Percentiles rank a stretch among this genome's conserved stretches.
These are phyloP conservation scores for Vigna angularis DNA, from an alignment of 306 rosid genomes.

Conservation along the genomic window DNA sequence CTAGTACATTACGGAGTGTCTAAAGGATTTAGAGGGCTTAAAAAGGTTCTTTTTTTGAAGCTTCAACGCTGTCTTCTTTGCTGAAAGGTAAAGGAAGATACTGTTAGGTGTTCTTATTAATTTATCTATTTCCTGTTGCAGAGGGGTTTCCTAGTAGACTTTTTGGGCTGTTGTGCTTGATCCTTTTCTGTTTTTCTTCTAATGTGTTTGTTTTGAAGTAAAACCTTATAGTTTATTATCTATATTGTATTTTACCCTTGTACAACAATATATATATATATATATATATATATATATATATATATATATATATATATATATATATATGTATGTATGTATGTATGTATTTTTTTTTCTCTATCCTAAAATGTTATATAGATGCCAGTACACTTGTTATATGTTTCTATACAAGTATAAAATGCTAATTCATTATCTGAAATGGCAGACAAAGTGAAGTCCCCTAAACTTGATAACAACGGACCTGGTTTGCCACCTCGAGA, in stretches of 20 bases:
- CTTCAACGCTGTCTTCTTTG: neutral
- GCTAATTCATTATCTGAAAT: conserved; percentile 47
- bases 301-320: too few species aligned
- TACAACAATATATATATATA: neutral
- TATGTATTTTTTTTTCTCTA: too few species aligned
- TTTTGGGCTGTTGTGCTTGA: neutral
- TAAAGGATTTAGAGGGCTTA: neutral
- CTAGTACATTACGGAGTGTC: conserved; percentile 13
- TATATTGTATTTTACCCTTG: neutral
- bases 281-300: too few species aligned
- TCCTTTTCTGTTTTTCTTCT: neutral
- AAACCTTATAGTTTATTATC: neutral
- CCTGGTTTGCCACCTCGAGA: conserved; percentile 77
- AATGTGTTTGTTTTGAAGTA: conserved; percentile 11
- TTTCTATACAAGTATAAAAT: neutral
- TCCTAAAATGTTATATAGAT: neutral
- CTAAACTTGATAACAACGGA: conserved; percentile 71
- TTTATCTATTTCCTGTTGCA: too few species aligned
- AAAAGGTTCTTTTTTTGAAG: neutral
- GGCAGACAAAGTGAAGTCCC: conserved; percentile 76
- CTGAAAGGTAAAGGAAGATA: neutral
- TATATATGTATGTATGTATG: too few species aligned
- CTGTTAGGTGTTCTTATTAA: neutral
- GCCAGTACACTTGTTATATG: neutral
- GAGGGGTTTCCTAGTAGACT: neutral